phyloP scores from a whole-genome alignment of 148 eudicot genomes.

The Mesembryanthemum crystallinum region DNA sequence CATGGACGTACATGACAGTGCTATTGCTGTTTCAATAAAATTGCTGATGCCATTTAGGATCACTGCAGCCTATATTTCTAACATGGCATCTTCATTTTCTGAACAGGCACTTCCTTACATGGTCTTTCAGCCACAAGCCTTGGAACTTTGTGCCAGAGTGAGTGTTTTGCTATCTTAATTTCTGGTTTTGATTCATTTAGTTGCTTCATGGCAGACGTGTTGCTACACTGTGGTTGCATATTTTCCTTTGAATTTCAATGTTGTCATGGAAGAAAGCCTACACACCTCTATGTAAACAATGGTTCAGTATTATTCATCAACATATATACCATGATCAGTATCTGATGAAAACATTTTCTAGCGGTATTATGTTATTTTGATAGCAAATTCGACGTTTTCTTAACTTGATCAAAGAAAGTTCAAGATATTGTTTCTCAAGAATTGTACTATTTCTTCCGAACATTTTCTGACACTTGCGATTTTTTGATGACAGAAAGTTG shows the following conservation, averaged over 20 bases:
- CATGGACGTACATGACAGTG: neutral
- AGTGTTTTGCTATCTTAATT: slow-evolving; percentile 27
- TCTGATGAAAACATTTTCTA: neutral
- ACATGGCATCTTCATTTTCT: slow-evolving; percentile 16
- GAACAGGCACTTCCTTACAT: slow-evolving; percentile 64
- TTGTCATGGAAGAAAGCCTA: neutral
- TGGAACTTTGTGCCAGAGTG: slow-evolving; percentile 97
- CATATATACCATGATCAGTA: neutral
- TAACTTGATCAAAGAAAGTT: neutral
- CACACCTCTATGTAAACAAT: neutral
- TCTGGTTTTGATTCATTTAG: neutral
- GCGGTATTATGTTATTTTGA: neutral
- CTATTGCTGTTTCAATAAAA: neutral
- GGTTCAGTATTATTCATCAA: too few relatives aligned
- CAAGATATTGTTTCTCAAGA: neutral
- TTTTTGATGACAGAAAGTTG: slow-evolving; percentile 72
- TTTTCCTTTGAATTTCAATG: neutral
- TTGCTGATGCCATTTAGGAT: neutral
- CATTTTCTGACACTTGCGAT: slow-evolving; percentile 14
- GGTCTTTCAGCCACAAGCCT: slow-evolving; percentile 81
- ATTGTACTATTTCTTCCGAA: neutral
- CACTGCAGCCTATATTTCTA: slow-evolving; percentile 2
- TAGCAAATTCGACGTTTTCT: neutral
- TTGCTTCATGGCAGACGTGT: neutral
- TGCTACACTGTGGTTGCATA: neutral